Conservation (phyloP, 228 moss, liverwort and hornwort species). For the Sphagnum magellanicum region DNA sequence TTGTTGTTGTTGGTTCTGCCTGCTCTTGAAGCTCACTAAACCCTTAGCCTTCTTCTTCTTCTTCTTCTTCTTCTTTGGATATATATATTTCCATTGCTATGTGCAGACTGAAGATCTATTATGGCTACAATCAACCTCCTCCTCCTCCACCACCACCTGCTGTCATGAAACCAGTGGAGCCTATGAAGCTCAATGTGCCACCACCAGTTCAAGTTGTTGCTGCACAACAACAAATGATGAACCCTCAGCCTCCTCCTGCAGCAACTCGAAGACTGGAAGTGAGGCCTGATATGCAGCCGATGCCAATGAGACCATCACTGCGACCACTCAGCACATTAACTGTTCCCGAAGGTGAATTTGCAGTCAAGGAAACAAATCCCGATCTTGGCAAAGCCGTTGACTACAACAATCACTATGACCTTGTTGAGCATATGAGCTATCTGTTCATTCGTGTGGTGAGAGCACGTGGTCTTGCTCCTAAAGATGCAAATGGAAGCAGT, state of each 20-base stretch:
- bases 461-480: slow-evolving; percentile 27
- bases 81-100: background rate
- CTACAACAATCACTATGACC: slow-evolving; percentile 33
- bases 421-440: slow-evolving; percentile 41
- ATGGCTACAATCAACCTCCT: background rate
- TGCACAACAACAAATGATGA: too few species aligned
- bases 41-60: too few species aligned
- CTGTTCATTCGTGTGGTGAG: slow-evolving; percentile 34
- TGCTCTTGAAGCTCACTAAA: too few species aligned
- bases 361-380: slow-evolving; percentile 24
- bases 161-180: too few species aligned
- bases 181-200: too few species aligned
- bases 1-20: too few species aligned
- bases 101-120: background rate
- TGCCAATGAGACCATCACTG: slow-evolving; percentile 5
- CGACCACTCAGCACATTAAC: slow-evolving; percentile 5
- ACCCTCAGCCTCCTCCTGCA: too few species aligned
- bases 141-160: too few species aligned
- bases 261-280: background rate
- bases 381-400: slow-evolving; percentile 33
- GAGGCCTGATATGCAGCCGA: background rate
- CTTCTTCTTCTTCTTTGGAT: too few species aligned
- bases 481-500: slow-evolving; percentile 36
- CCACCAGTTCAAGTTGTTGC: too few species aligned
- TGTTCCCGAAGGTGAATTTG: slow-evolving; percentile 30